Evolutionary conservation across 2,329 filamentous ascomycete genomes (phyloP).

Genomic region (Arthrobotrys musiformis): DNA sequence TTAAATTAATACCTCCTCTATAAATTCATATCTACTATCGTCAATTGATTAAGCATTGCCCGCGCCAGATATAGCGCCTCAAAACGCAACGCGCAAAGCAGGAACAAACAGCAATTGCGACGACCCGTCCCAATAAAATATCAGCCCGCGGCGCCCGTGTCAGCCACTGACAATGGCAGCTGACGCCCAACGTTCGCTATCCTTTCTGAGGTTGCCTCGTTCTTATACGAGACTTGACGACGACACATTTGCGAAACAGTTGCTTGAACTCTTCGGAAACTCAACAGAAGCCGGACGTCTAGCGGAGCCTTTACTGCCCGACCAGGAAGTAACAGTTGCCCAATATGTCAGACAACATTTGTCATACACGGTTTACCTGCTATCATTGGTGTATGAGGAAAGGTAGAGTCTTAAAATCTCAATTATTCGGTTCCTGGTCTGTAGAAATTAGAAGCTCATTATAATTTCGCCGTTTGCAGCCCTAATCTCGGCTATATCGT

Average conservation of each 20-base stretch:
- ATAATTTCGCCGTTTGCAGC: not conserved
- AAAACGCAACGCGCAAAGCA: slow-evolving; percentile 8
- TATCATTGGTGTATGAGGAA: slow-evolving; percentile 47
- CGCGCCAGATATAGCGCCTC: not conserved
- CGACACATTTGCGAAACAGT: slow-evolving; percentile 45
- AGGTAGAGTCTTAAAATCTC: slow-evolving; percentile 23
- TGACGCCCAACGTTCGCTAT: slow-evolving; percentile 28
- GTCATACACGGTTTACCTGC: slow-evolving; percentile 48
- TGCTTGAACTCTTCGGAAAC: slow-evolving; percentile 35
- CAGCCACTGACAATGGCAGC: slow-evolving; percentile 16
- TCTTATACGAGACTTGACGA: slow-evolving; percentile 39
- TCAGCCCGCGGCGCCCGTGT: not conserved
- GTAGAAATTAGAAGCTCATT: not conserved
- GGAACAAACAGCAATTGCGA: not conserved
- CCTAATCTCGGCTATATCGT: slow-evolving; percentile 52
- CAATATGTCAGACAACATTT: slow-evolving; percentile 50
- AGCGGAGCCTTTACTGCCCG: slow-evolving; percentile 37
- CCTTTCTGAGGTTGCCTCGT: slow-evolving; percentile 31
- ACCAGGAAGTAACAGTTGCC: slow-evolving; percentile 52
- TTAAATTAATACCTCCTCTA: too few species aligned
- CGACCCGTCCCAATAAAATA: not conserved
- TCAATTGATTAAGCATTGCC: too few species aligned
- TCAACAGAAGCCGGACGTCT: slow-evolving; percentile 45
- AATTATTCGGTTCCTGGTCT: not conserved
- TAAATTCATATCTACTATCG: too few species aligned